phyloP scores from a whole-genome alignment of 1,284 basidiomycete species.

The Testicularia cyperi region DNA sequence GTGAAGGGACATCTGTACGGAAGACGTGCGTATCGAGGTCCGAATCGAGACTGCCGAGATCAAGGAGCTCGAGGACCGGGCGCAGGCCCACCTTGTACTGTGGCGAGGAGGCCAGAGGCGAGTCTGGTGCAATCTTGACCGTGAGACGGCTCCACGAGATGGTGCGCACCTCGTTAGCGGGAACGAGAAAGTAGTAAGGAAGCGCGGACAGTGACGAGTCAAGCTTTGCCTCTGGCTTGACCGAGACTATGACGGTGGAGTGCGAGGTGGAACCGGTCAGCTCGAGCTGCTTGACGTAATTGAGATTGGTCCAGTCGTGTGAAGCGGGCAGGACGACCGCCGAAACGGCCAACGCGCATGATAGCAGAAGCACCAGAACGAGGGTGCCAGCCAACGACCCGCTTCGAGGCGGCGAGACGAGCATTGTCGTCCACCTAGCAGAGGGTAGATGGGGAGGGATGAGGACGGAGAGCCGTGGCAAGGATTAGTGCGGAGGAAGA shows the following conservation, averaged over 20 bases:
- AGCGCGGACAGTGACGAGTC: constrained; percentile 29
- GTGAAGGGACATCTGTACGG: constrained; percentile 9
- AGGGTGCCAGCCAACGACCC: not conserved
- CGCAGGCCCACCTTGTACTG: constrained; percentile 10
- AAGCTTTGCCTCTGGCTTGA: constrained; percentile 36
- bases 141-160: constrained; percentile 27
- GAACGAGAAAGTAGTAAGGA: constrained; percentile 31
- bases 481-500: too few relatives aligned
- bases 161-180: constrained; percentile 13
- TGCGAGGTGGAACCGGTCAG: constrained; percentile 44
- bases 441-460: too few relatives aligned
- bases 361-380: constrained; percentile 1
- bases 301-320: constrained; percentile 30
- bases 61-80: constrained; percentile 5
- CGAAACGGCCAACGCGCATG: not conserved
- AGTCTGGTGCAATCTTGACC: constrained; percentile 17
- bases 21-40: constrained; percentile 10
- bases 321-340: constrained; percentile 11
- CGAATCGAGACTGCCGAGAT: constrained; percentile 3
- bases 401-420: constrained; percentile 1
- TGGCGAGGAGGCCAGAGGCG: constrained; percentile 3
- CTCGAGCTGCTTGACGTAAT: constrained; percentile 39
- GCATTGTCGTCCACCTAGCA: not conserved
- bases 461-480: too few relatives aligned
- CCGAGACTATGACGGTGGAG: constrained; percentile 25